Base-by-base conservation (phyloP, 2,329 filamentous ascomycete species). In the Ophiostoma ulmi region DNA sequence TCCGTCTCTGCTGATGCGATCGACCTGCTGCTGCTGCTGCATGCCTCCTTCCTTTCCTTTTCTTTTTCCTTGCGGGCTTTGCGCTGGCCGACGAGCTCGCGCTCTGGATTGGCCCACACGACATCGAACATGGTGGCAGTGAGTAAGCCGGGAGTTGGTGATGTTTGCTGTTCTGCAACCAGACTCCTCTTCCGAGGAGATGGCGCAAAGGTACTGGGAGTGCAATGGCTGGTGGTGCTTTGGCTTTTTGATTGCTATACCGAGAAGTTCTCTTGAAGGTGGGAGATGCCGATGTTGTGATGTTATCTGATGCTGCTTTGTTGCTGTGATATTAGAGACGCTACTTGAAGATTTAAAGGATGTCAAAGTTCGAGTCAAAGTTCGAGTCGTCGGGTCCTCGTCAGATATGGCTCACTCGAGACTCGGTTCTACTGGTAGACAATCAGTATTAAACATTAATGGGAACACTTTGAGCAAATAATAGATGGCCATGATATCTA, bases 51-150 rank as follows among this genome's bases (percentile, higher is more conserved):
- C 70, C 39, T 39, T n/a, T 78, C 79, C 31, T 77, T 79, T 72
- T 81, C 81, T 66, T 76, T 75, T 72, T 83, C 82, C 74, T 86
- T 87, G 67, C 81, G 82, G 1, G 82, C 80, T 20, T 82, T 82
- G 70, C 83, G 81, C 75, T 88, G 83, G 2, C 85, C 84, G 20
- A 87, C 81, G 10, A 82, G 80, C 77, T 88, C 84, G 71, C 81
- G 79, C 68, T 84, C 80, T 31, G 83, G 84, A 71, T 87, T 86
- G 4, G 84, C 85, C 86, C 86, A 88, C 66, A 86, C 78, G 41
- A 88, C 83, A 75, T 87, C 85, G 76, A 86, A 88, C 86, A 88
- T 88, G 58, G 52, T 69, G 66, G 10, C 8, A 26, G 5, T 36
- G 22, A n/a, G 41, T 36, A 11, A 22, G 13, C 13, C 13, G 58